Evolutionary conservation across 2,329 filamentous ascomycete genomes (phyloP), one percentile per base, ranked within the genome.

Genomic region (Aspergillus versicolor): DNA sequence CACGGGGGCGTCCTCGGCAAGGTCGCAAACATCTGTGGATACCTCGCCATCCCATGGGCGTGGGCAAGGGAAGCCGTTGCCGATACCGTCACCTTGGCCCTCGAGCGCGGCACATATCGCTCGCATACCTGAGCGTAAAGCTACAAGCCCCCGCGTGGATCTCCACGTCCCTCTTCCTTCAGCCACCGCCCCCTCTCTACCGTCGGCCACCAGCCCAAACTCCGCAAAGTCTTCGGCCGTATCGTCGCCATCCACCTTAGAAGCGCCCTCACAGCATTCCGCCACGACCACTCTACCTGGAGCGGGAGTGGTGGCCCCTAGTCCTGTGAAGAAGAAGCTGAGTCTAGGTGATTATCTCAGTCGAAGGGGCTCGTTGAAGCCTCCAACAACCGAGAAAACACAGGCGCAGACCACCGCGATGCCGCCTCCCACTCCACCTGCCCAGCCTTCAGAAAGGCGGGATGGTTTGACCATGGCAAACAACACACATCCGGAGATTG

Each of bases 261-360:
- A 71, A 38, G 58, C 67, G 17, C 32, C 65, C 13, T 60, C 65
- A 5, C 67, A 69, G 37, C 63, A 61, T 37, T 49, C 58, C 38
- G 27, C 58, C 41, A 24, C 42, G 21, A 41, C 64, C 8, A 64
- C 69, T 24, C 56, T 66, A 22, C 62, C 68, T 11, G 63, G 66
- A 5, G 63, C 70, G n/a, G 66, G 65, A 41, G 59, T 72, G 8
- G 69, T 74, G 7, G 74, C 75, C n/a, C 75, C 78, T 24, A 80
- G 76, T 62, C 79, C 78, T 3, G 73, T 75, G 17, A 80, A 80
- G 66, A 81, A 81, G 65, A 81, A 81, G 60, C 70, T 81, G 47
- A 81, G 77, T 61, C 64, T 81, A 19, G 78, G 78, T 44, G 79
- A 81, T 61, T 81, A 81, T 60, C 71, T 79, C 53, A 78, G 71